Evolutionary conservation across 2,329 filamentous ascomycete species (phyloP).

Genomic region (Saccharata proteae): DNA sequence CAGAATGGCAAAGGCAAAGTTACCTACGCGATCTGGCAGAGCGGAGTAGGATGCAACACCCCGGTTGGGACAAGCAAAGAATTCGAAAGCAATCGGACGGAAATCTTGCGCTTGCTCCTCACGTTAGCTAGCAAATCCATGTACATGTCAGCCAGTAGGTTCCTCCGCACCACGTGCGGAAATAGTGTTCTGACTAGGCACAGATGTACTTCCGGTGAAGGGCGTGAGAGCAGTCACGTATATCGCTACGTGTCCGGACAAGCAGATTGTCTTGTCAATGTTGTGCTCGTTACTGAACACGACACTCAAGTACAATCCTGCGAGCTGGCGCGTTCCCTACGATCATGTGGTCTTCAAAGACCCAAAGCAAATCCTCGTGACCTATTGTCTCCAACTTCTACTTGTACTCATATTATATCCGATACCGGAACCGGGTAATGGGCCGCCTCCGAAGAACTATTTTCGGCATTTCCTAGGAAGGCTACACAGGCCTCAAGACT

Average conservation of each 20-base stretch:
- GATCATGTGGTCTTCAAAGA: slow-evolving; percentile 88
- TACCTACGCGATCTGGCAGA: slow-evolving; percentile 94
- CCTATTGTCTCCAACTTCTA: slow-evolving; percentile 84
- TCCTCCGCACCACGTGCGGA: slow-evolving; percentile 1
- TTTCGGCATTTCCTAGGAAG: slow-evolving; percentile 88
- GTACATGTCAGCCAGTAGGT: slow-evolving; percentile 68
- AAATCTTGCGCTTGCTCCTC: slow-evolving; percentile 75
- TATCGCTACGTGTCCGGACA: slow-evolving; percentile 75
- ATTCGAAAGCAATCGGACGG: slow-evolving; percentile 82
- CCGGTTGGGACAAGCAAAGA: slow-evolving; percentile 81
- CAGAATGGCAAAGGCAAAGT: slow-evolving; percentile 65
- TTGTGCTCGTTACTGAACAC: slow-evolving; percentile 92
- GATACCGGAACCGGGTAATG: slow-evolving; percentile 62
- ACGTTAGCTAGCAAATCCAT: slow-evolving; percentile 83
- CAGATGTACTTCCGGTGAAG: slow-evolving; percentile 60
- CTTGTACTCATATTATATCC: slow-evolving; percentile 76
- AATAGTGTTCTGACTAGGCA: slow-evolving; percentile 9
- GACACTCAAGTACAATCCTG: slow-evolving; percentile 92
- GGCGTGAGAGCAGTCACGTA: slow-evolving; percentile 81
- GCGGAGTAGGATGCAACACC: slow-evolving; percentile 88
- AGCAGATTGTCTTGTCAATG: slow-evolving; percentile 80
- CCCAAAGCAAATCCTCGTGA: slow-evolving; percentile 78
- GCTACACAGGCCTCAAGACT: slow-evolving; percentile 86
- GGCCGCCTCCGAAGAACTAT: slow-evolving; percentile 66
- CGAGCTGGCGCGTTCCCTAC: slow-evolving; percentile 86